Evolutionary conservation across 768 basidiomycete genomes (phyloP), one percentile per base, ranked within the genome.

Genomic region (Pleurotus pulmonarius): DNA sequence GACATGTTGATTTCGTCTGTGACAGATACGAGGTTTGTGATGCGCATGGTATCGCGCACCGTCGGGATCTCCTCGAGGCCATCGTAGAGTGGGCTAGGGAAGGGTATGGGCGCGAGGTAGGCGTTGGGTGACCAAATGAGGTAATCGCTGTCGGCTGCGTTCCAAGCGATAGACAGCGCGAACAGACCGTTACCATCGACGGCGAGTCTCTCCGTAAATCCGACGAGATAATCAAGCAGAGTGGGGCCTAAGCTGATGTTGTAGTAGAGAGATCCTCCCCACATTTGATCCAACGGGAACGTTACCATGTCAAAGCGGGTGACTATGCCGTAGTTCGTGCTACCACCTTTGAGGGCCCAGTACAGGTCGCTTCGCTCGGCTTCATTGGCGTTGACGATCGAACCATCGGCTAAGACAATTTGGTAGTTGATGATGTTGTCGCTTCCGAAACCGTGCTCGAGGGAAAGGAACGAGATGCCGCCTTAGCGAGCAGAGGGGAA

Each of bases 311-410:
- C 61, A 45, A 62, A 62, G 20, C 59, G 49, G 5, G 61, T 62
- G n/a, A 64, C 59, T 29, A 64, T 58, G 13, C 63, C 63, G 45
- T 49, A 64, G 43, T 64, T 64, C 1, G 61, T 62, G 18, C 55
- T 55, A 13, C 59, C 63, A 13, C 54, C 56, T 38, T 62, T 64
- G 18, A 64, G 49, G 8, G 61, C 61, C 59, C 57, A 58, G 46
- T 60, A 60, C 7, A 64, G 52, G 41, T 64, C 63, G 12, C 55
- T n/a, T 24, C 61, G 48, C 20, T 55, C 52, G 39, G 41, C 40
- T 18, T 40, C 46, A 7, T 58, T 60, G 6, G 47, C 61, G 15
- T 60, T 24, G 24, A 44, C 34, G 6, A 62, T 56, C 2, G 40
- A 34, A 18, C 63, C 63, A 16, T 56, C 54, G 15, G 63, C 59